Percentiles rank a stretch among this genome's conserved stretches.
Conservation (phyloP, 306 rosid genomes). For the Vicia sativa region DNA sequence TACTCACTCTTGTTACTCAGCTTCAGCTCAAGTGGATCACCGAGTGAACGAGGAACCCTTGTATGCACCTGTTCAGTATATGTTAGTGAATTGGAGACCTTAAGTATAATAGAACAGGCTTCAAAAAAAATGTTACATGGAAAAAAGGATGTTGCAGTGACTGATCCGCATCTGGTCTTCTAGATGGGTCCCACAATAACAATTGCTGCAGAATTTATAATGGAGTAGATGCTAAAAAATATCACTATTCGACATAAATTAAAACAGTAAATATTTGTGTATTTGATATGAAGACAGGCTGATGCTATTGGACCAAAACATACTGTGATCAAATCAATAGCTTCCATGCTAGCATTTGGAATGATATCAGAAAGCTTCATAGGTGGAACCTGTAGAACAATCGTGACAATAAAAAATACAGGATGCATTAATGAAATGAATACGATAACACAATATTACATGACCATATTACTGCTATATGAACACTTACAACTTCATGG, state of each 20-base stretch:
- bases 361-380: conserved; percentile 67
- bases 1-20: conserved; percentile 70
- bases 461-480: conserved; percentile 31
- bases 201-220: conserved; percentile 56
- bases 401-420: conserved; percentile 20
- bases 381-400: conserved; percentile 59
- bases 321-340: conserved; percentile 77
- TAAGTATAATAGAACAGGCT: conserved; percentile 32
- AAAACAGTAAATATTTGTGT: conserved; percentile 14
- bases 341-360: conserved; percentile 82
- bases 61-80: conserved; percentile 54
- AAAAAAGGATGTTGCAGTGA: conserved; percentile 81
- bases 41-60: conserved; percentile 60
- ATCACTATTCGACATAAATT: conserved; percentile 12
- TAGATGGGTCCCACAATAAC: conserved; percentile 81
- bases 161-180: conserved; percentile 77
- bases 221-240: conserved; percentile 29
- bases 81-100: conserved; percentile 39
- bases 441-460: conserved; percentile 16
- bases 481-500: conserved; percentile 60
- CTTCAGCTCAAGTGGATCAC: conserved; percentile 81
- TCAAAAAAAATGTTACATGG: conserved; percentile 53
- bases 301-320: conserved; percentile 40
- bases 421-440: conserved; percentile 14
- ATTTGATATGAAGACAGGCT: conserved; percentile 12